Evolutionary conservation across 129 eudicot species (phyloP).

Genomic region (Flaveria sonorensis): DNA sequence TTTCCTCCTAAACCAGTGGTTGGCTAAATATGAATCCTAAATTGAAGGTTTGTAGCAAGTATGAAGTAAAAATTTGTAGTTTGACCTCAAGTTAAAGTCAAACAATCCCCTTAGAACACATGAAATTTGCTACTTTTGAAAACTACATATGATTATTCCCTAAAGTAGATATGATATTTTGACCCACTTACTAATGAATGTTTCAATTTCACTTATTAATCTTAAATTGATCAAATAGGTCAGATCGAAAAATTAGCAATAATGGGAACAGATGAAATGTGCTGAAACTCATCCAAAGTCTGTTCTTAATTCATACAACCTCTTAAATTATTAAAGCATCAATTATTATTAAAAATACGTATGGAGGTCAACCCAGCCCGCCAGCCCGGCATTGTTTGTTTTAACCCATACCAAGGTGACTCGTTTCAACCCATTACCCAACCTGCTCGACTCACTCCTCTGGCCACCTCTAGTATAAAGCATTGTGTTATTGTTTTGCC

Average conservation of each 20-base stretch:
- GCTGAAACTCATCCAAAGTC: neutral
- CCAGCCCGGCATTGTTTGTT: neutral
- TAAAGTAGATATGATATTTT: neutral
- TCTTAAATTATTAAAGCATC: neutral
- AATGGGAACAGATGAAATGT: neutral
- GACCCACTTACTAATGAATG: neutral
- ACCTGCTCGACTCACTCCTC: neutral
- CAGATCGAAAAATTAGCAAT: neutral
- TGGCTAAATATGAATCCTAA: neutral
- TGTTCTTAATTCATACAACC: neutral
- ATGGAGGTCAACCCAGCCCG: neutral
- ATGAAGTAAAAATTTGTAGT: neutral
- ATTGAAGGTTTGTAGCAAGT: neutral
- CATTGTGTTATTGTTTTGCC: constrained; percentile 13
- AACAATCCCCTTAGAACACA: neutral
- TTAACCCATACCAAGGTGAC: neutral
- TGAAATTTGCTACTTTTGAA: neutral
- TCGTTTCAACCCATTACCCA: neutral
- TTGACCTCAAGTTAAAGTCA: neutral
- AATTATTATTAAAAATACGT: neutral
- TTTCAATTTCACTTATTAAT: neutral
- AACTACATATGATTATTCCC: neutral
- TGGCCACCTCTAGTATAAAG: neutral
- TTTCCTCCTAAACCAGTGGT: neutral
- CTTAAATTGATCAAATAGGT: neutral